A percentile compares a stretch with the other conserved stretches of the same genome.
Evolutionary conservation across 2,329 filamentous ascomycete genomes (phyloP).

Genomic region (Alternaria ventricosa): DNA sequence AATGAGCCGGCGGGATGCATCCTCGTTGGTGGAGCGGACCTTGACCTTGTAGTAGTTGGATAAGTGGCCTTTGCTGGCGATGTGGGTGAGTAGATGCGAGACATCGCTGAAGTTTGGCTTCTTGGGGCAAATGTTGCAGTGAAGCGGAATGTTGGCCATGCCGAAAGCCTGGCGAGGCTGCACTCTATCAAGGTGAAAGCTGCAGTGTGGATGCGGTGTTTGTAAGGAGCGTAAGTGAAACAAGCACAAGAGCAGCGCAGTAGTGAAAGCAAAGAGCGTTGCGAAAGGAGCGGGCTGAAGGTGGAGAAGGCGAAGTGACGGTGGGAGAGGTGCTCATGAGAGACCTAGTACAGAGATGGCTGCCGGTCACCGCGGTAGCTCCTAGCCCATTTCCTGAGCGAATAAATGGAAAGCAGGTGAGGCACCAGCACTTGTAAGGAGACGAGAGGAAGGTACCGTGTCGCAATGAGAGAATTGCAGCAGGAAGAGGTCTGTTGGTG

Average conservation of each 20-base stretch:
- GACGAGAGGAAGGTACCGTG: conserved; percentile 33
- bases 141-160: conserved; percentile 66
- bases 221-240: conserved; percentile 35
- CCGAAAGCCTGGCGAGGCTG: conserved; percentile 36
- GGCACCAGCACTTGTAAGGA: conserved; percentile 14
- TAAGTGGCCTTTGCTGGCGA: conserved; percentile 91
- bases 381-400: conserved; percentile 27
- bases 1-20: conserved; percentile 67
- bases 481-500: conserved; percentile 38
- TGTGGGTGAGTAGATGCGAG: conserved; percentile 89
- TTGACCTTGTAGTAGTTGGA: conserved; percentile 83
- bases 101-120: conserved; percentile 84
- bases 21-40: conserved; percentile 72
- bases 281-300: conserved; percentile 47
- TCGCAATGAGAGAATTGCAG: conserved; percentile 9
- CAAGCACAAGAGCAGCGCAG: conserved; percentile 31
- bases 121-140: conserved; percentile 84
- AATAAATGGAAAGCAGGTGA: conserved; percentile 20
- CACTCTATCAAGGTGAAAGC: conserved; percentile 4
- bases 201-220: conserved; percentile 10
- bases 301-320: conserved; percentile 43
- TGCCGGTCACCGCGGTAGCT: conserved; percentile 33
- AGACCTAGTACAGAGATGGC: conserved; percentile 26
- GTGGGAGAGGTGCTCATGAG: conserved; percentile 30
- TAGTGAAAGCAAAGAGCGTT: conserved; percentile 29